A percentile compares a stretch with the other conserved stretches of the same genome.
Evolutionary conservation across 192 early-diverging fungal genomes (phyloP).

Genomic region (Coemansia sp.): DNA sequence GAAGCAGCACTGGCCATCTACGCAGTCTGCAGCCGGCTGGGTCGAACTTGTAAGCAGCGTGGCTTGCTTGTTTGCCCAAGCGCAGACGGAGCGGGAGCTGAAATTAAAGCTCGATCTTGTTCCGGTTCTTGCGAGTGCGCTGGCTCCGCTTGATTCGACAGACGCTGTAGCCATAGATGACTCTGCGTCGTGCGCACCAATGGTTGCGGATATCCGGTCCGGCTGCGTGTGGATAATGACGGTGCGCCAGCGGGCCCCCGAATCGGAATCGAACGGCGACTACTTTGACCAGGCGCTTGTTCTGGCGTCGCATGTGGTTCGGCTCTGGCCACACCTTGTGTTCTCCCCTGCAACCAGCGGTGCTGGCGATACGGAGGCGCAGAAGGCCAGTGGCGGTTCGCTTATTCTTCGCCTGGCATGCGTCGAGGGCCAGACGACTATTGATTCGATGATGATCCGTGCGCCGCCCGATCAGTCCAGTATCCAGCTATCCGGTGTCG

Average conservation of each 20-base stretch:
- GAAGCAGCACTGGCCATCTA: too few relatives aligned
- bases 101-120: conserved; percentile 31
- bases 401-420: conserved; percentile 37
- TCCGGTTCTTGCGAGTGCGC: conserved; percentile 28
- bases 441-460: conserved; percentile 49
- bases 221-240: conserved; percentile 31
- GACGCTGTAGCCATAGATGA: conserved; percentile 10
- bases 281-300: conserved; percentile 45
- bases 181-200: neutral
- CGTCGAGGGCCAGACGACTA: conserved; percentile 38
- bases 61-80: conserved; percentile 11
- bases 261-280: conserved; percentile 14
- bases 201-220: conserved; percentile 17
- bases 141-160: conserved; percentile 28
- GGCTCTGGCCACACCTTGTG: conserved; percentile 35
- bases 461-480: conserved; percentile 1
- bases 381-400: conserved; percentile 9
- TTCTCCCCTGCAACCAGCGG: conserved; percentile 10
- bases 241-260: conserved; percentile 19
- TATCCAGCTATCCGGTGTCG: neutral
- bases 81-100: neutral
- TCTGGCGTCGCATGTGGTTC: conserved; percentile 35
- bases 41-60: neutral
- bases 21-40: conserved; percentile 17
- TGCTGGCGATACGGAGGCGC: neutral